A percentile compares a stretch with the other conserved stretches of the same genome.
Evolutionary conservation across 164 flowering plant genomes (phyloP).

Genomic region (Berberis vulgaris): DNA sequence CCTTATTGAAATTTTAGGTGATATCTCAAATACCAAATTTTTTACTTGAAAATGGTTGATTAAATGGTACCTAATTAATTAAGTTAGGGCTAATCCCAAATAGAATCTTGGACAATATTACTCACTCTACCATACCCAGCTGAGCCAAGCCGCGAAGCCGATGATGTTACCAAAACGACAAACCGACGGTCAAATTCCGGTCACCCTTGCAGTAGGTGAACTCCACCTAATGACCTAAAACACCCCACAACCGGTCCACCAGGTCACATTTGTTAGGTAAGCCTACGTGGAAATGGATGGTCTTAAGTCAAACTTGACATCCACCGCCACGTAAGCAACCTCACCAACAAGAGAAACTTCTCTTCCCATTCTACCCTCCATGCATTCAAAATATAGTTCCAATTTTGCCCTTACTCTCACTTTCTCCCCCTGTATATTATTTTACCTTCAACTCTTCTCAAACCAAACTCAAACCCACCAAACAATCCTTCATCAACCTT

Average conservation of each 20-base stretch:
- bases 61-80: too few species aligned
- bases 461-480: constrained; percentile 9
- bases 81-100: too few species aligned
- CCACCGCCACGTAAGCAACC: constrained; percentile 1
- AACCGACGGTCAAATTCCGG: neutral
- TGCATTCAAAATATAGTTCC: neutral
- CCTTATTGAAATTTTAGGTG: too few species aligned
- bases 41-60: too few species aligned
- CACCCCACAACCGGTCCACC: neutral
- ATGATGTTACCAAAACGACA: neutral
- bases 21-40: too few species aligned
- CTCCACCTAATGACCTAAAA: neutral
- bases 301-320: constrained; percentile 4
- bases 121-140: neutral
- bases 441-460: constrained; percentile 1
- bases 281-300: neutral
- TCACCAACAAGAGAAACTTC: constrained; percentile 1
- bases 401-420: constrained; percentile 1
- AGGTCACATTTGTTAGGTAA: constrained; percentile 12
- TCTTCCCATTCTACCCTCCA: constrained; percentile 8
- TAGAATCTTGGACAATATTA: neutral
- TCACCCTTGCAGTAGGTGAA: constrained; percentile 13
- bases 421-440: constrained; percentile 5
- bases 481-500: neutral
- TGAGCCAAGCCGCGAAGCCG: neutral